phyloP scores from a whole-genome alignment of 1,284 basidiomycete genomes.

The Mycena citricolor region DNA sequence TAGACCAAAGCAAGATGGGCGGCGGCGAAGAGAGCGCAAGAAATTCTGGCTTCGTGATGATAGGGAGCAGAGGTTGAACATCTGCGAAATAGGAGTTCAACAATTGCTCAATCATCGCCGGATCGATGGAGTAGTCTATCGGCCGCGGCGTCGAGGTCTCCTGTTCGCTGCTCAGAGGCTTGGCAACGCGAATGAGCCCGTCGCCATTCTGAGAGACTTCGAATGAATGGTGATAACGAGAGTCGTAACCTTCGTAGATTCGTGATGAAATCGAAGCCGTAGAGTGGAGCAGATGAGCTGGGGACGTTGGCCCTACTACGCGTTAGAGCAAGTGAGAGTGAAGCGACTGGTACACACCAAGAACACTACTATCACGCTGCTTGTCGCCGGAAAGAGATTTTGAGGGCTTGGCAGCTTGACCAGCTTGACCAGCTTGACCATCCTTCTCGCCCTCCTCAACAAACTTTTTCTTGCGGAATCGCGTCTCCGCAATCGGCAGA shows the following conservation, averaged over 20 bases:
- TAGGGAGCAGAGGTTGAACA: conserved; percentile 81
- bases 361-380: conserved; percentile 56
- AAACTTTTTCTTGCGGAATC: conserved; percentile 92
- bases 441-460: conserved; percentile 65
- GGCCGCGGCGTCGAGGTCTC: conserved; percentile 57
- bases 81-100: conserved; percentile 91
- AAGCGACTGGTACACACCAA: conserved; percentile 53
- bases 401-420: conserved; percentile 20
- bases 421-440: conserved; percentile 33
- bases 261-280: conserved; percentile 80
- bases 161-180: conserved; percentile 55
- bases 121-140: conserved; percentile 67
- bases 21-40: conserved; percentile 71
- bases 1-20: conserved; percentile 85
- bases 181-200: conserved; percentile 85
- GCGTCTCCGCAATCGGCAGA: conserved; percentile 95
- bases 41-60: conserved; percentile 88
- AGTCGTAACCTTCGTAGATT: conserved; percentile 85
- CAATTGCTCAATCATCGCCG: conserved; percentile 78
- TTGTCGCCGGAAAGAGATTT: too few relatives aligned
- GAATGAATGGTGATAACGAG: conserved; percentile 81
- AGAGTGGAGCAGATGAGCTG: conserved; percentile 87
- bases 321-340: conserved; percentile 34
- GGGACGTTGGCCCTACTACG: conserved; percentile 79
- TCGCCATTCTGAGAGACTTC: conserved; percentile 81